Base-by-base conservation (phyloP, 2,329 filamentous ascomycete species). In the Exophiala sp. region DNA sequence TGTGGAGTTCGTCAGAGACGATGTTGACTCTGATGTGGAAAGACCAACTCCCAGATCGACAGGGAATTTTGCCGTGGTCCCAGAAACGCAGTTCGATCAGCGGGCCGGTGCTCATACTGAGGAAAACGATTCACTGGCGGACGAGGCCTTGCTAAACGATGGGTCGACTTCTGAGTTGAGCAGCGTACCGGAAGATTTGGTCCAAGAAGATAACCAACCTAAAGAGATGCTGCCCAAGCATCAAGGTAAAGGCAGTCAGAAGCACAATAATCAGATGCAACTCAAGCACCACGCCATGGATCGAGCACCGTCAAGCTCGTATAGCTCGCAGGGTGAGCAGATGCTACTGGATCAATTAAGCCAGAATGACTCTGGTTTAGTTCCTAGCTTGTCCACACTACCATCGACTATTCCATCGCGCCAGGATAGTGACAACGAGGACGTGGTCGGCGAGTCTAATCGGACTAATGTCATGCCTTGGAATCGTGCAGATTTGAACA, bases 261-360 rank as follows among this genome's bases (percentile, higher is more conserved):
- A 20, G 40, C 10, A 18, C n/a, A 11, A 20, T n/a, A 12, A 42
- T 20, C 18, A 11, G 40, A 20, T 42, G 40, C n/a, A 42, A 12
- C 1, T 11, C 24, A 29, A 29, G 24, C 40, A 35, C 12, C 21
- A 21, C n/a, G 5, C 29, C 3, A 14, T 16, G 12, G 36, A 41
- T 38, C 35, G 21, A 29, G 21, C 39, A n/a, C 20, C 46, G 12
- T 55, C 52, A 16, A 57, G 54, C 43, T 48, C 54, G 10, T 55
- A 58, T 44, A 49, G 48, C 10, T 55, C 55, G 34, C 32, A 46
- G 11, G 48, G 48, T 16, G 55, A 60, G n/a, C 52, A 58, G 14
- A 55, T 58, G 55, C 50, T 58, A n/a, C 39, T 55, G 12, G 55
- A 60, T 32, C 49, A 55, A 34, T 14, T 47, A 20, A 43, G 36